phyloP scores from a whole-genome alignment of 2,329 filamentous ascomycete species.

The Fusarium sp. region DNA sequence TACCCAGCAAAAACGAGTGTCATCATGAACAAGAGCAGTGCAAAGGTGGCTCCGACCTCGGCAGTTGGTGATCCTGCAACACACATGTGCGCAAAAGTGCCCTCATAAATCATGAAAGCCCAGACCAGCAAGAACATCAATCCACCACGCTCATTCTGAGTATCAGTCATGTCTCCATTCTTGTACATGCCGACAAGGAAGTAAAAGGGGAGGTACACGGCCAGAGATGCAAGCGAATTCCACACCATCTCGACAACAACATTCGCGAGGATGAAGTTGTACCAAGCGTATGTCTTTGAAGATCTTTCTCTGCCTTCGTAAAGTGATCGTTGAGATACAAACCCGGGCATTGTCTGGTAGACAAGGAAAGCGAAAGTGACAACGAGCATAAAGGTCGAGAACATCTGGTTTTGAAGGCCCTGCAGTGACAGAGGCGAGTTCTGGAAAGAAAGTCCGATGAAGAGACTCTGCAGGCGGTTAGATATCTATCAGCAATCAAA shows the following conservation, averaged over 20 bases:
- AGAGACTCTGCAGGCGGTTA: background rate
- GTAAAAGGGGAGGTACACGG: background rate
- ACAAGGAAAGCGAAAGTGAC: background rate
- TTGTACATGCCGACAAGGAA: constrained; percentile 27
- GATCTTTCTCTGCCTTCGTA: constrained; percentile 76
- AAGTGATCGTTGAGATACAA: constrained; percentile 71
- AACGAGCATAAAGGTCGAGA: background rate
- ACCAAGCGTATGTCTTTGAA: constrained; percentile 65
- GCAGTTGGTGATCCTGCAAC: constrained; percentile 19
- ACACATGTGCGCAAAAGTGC: constrained; percentile 26
- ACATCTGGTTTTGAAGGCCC: background rate
- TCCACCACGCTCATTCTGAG: constrained; percentile 5
- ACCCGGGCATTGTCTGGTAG: constrained; percentile 72
- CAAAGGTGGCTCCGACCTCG: constrained; percentile 35
- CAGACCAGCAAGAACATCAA: constrained; percentile 16
- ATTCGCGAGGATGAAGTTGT: constrained; percentile 23
- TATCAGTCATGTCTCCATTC: constrained; percentile 11
- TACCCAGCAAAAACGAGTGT: constrained; percentile 37
- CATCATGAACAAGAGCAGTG: constrained; percentile 53
- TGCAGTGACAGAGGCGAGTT: background rate
- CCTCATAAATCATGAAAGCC: constrained; percentile 19
- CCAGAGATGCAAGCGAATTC: constrained; percentile 18
- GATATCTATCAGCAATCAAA: background rate
- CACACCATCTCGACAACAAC: constrained; percentile 23
- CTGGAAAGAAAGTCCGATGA: background rate